Evolutionary conservation across 805 yeast genomes (phyloP), one percentile per base, ranked within the genome.

Genomic region (Brettanomyces custersianus): DNA sequence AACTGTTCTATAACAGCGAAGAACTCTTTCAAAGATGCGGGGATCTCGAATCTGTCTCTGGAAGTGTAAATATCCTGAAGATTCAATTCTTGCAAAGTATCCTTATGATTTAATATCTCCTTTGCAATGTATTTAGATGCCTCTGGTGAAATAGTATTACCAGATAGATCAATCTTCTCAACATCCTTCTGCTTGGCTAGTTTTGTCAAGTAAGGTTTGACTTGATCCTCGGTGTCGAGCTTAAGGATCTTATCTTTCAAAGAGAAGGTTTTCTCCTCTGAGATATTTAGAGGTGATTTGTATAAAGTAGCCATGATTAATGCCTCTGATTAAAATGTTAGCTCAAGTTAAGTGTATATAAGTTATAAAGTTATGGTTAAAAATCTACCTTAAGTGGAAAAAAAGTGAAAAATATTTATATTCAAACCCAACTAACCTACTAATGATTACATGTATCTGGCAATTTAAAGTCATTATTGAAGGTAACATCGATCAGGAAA

Each of bases 31-130:
- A 92, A 70, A 4, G 95, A 77, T 44, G 76, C 72, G 16, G 96
- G 97, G 43, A 92, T 94, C 62, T 92, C 99, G 40, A 88, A 88
- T 49, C 86, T 87, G 46, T 90, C 72, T 55, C 99, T 74, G 10
- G 97, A 95, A 20, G 97, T 92, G 65, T 85, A 92, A 44, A 92
- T 71, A 59, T 92, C 99, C 34, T 94, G 88, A 47, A 92, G 77
- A 57, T 90, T 76, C 40, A 86, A 74, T 47, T 80, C 88, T 42
- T 65, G 71, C 49, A 76, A 63, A 39, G 74, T 65, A 34, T 64
- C 65, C 29, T 55, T 54, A 25, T 61, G 55, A 9, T 41, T 40
- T n/a, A 65, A 43, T 42, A 78, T 57, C 8, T 74, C 69, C 31
- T 70, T 65, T 26, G 90, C 84, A 34, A 92, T 61, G 19, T 72